phyloP scores from a whole-genome alignment of 352 stramenopile species.

The Phytophthora cactorum region DNA sequence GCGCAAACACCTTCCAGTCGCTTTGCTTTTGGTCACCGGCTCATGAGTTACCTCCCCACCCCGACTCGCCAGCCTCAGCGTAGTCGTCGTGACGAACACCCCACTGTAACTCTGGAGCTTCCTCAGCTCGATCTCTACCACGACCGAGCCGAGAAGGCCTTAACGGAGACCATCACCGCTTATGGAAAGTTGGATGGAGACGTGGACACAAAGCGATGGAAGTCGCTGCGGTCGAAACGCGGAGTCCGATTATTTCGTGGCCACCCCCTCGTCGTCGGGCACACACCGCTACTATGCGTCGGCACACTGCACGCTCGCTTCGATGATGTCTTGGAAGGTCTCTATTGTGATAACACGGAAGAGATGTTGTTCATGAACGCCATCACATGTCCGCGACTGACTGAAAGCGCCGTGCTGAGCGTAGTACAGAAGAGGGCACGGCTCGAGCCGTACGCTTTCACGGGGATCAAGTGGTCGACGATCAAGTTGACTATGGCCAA shows the following conservation, averaged over 20 bases:
- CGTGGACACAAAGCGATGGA: conserved; percentile 42
- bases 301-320: conserved; percentile 37
- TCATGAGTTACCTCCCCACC: conserved; percentile 5
- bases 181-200: conserved; percentile 36
- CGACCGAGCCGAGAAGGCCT: conserved; percentile 33
- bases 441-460: conserved; percentile 34
- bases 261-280: conserved; percentile 5
- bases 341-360: conserved; percentile 39
- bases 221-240: conserved; percentile 38
- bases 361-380: conserved; percentile 40
- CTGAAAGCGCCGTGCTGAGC: conserved; percentile 36
- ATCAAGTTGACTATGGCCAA: conserved; percentile 30
- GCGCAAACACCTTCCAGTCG: background rate
- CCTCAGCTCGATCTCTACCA: conserved; percentile 48
- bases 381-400: conserved; percentile 32
- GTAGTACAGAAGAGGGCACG: conserved; percentile 21
- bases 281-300: conserved; percentile 32
- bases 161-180: conserved; percentile 41
- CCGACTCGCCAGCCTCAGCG: background rate
- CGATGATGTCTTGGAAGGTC: conserved; percentile 44
- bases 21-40: conserved; percentile 2
- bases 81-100: conserved; percentile 5
- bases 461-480: conserved; percentile 42
- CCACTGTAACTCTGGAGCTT: conserved; percentile 16
- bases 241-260: conserved; percentile 42